Evolutionary conservation across 2,329 filamentous ascomycete genomes (phyloP), one percentile per base, ranked within the genome.

Genomic region (Cryphonectria carpinicola): DNA sequence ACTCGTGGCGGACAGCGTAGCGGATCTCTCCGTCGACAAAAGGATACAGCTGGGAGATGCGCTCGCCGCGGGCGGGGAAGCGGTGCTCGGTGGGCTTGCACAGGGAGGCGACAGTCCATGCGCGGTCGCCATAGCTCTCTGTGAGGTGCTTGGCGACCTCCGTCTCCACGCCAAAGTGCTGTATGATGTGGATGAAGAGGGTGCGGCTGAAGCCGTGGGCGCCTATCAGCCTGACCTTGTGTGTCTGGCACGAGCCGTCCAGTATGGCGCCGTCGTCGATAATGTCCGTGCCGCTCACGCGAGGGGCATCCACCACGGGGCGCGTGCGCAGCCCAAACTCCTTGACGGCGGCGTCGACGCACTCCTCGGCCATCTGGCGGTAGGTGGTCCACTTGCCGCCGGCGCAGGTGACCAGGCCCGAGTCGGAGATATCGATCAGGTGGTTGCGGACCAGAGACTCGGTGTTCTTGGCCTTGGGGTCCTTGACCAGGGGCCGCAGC

Each of bases 131-230:
- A 79, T 98, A 98, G 70, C 93, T 93, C 78, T 92, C 89, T 19
- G 92, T 92, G 46, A 98, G 86, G 81, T 98, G 94, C 82, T 94
- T 93, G 61, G 95, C 95, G 28, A 98, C 93, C 76, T 97, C 94
- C 25, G 93, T 97, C 81, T 97, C 95, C 70, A 98, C 83, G 73
- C 94, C 94, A 78, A 93, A 97, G 82, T 97, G 93, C 81, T 98
- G 94, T 78, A 97, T 96, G 49, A 98, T 85, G 81, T 95, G 95
- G 85, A 98, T 97, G 84, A 97, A 97, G 35, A 98, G 89, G 1
- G 94, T 87, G 82, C 94, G 94, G 81, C 91, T 94, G 84, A 91
- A 95, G 71, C 93, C 93, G 81, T 96, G 93, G 8, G 93, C 92
- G 75, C 93, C 93, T 68, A 94, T 83, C 58, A 96, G 86, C 66